Evolutionary conservation across 140 eudicot genomes (phyloP).

Genomic region (Oenanthe javanica): DNA sequence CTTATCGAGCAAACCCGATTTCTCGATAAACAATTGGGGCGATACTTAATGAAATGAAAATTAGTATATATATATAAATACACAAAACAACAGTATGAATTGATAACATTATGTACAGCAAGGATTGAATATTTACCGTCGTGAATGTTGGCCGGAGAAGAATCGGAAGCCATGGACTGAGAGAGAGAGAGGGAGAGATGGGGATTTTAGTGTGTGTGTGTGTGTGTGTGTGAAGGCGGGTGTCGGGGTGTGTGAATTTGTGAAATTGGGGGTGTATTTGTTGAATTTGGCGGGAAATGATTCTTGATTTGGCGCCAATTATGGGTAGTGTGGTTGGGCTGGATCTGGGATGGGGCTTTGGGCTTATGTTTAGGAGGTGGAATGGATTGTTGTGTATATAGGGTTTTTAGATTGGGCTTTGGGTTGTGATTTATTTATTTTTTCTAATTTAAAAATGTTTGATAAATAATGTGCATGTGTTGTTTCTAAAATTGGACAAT

Average conservation of each 20-base stretch:
- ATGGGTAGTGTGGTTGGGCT: not conserved
- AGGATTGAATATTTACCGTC: slow-evolving; percentile 28
- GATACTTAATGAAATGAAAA: too few species aligned
- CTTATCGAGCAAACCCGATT: too few species aligned
- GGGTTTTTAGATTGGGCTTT: too few species aligned
- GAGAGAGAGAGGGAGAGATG: not conserved
- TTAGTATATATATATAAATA: too few species aligned
- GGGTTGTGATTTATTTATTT: too few species aligned
- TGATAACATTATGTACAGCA: not conserved
- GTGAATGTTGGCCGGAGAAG: slow-evolving; percentile 39
- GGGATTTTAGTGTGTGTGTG: not conserved
- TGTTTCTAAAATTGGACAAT: too few species aligned
- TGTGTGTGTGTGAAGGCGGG: not conserved
- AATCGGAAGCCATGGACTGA: slow-evolving; percentile 57
- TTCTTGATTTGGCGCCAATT: slow-evolving; percentile 39
- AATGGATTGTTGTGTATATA: too few species aligned
- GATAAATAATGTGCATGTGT: too few species aligned
- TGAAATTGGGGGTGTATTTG: not conserved
- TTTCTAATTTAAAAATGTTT: too few species aligned
- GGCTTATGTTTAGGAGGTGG: not conserved
- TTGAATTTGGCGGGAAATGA: slow-evolving; percentile 41
- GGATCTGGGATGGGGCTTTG: not conserved
- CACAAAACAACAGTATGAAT: too few species aligned
- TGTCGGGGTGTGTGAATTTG: not conserved
- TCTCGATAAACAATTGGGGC: too few species aligned